A percentile compares a stretch with the other conserved stretches of the same genome.
These are phyloP conservation scores for Diaporthe sp. DNA, from an alignment of 2,329 filamentous ascomycete genomes.

Conservation along the genomic window DNA sequence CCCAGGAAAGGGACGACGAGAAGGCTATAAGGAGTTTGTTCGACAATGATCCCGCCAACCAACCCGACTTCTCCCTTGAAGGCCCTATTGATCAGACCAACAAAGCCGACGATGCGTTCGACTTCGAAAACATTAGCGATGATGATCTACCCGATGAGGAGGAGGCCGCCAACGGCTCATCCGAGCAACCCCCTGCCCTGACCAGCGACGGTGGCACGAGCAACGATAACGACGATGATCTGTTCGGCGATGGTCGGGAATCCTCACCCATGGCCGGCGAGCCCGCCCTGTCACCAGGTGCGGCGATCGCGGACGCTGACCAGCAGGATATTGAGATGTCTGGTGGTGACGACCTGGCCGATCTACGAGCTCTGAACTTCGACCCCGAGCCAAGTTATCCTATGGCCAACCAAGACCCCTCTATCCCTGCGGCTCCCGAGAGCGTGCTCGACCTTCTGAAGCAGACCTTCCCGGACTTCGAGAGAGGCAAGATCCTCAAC, in stretches of 20 bases:
- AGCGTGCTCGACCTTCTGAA: constrained; percentile 81
- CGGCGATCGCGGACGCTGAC: constrained; percentile 48
- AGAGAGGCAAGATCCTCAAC: constrained; percentile 77
- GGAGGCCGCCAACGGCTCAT: constrained; percentile 47
- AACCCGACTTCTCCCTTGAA: constrained; percentile 54
- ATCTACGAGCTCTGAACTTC: constrained; percentile 54
- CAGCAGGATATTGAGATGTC: constrained; percentile 44
- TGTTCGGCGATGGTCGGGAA: constrained; percentile 72
- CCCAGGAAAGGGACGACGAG: constrained; percentile 61
- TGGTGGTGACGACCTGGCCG: constrained; percentile 49
- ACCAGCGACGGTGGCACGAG: constrained; percentile 71
- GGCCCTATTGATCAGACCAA: constrained; percentile 71
- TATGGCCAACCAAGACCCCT: constrained; percentile 66
- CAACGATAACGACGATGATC: constrained; percentile 68
- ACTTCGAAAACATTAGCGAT: constrained; percentile 89
- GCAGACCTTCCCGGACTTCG: constrained; percentile 84
- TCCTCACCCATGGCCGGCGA: constrained; percentile 59
- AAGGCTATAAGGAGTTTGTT: constrained; percentile 57
- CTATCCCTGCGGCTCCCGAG: constrained; percentile 76
- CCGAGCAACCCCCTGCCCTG: constrained; percentile 61
- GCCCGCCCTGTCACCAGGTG: constrained; percentile 56
- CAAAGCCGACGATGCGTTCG: constrained; percentile 92
- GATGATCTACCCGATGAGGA: constrained; percentile 90
- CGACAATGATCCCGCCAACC: constrained; percentile 45
- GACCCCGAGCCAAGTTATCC: constrained; percentile 53